A percentile compares a stretch with the other conserved stretches of the same genome.
phyloP scores from a whole-genome alignment of 257 asterid genomes.

The Verbena officinalis region DNA sequence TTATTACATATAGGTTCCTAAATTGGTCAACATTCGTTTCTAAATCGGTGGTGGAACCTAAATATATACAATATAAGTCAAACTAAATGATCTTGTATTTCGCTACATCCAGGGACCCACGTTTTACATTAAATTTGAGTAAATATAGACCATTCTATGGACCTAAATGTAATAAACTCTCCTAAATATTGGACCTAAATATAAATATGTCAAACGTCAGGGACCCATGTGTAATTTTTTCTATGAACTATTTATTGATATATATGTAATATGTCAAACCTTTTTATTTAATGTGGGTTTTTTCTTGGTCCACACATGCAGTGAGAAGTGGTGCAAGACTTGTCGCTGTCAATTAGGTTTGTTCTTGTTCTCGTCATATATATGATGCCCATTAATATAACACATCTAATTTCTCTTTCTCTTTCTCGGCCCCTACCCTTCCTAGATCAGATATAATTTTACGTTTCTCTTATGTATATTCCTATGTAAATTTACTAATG shows the following conservation, averaged over 20 bases:
- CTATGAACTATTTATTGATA: background rate
- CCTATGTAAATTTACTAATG: background rate
- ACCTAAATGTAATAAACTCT: no score
- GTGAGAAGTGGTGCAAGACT: conserved; percentile 10
- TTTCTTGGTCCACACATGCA: background rate
- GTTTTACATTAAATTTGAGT: no score
- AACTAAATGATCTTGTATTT: no score
- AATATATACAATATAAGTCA: no score
- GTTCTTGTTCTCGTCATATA: conserved; percentile 29
- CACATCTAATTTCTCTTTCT: background rate
- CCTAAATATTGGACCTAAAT: no score
- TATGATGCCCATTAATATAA: background rate
- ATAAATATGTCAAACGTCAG: no score
- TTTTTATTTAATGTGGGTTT: background rate
- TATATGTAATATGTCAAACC: background rate
- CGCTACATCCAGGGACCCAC: no score
- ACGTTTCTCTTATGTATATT: background rate
- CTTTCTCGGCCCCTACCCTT: background rate
- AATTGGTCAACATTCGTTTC: no score
- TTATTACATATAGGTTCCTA: no score
- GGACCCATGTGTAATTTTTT: no score
- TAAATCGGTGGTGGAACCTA: no score
- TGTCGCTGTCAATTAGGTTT: conserved; percentile 24
- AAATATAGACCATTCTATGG: no score
- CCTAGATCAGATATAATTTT: background rate